Conservation (phyloP, 192 early-diverging fungal genomes). For the Dispira parvispora region DNA sequence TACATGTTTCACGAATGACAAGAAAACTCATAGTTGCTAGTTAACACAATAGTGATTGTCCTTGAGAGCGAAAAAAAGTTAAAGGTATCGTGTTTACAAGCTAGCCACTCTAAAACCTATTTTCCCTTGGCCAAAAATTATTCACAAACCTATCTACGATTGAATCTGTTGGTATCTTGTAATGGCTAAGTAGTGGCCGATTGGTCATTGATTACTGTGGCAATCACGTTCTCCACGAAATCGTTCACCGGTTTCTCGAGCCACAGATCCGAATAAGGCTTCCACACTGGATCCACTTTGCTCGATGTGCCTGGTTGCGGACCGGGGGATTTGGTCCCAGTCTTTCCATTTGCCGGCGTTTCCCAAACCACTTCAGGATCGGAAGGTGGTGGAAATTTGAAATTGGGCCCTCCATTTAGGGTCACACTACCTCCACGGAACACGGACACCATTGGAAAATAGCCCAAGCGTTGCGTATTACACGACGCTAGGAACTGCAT, state of each 20-base stretch:
- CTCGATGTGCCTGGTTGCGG: background rate
- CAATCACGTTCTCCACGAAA: too few relatives aligned
- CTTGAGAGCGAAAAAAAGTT: too few relatives aligned
- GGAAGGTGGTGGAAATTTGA: constrained; percentile 31
- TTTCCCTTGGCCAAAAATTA: too few relatives aligned
- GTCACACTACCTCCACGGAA: constrained; percentile 41
- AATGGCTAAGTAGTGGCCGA: too few relatives aligned
- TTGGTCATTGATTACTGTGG: too few relatives aligned
- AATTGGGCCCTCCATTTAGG: constrained; percentile 45
- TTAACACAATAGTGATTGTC: too few relatives aligned
- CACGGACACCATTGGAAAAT: constrained; percentile 44
- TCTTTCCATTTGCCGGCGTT: background rate
- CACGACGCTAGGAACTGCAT: background rate
- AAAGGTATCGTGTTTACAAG: too few relatives aligned
- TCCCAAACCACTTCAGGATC: constrained; percentile 15
- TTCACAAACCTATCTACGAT: too few relatives aligned
- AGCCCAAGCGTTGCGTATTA: constrained; percentile 21
- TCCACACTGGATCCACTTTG: background rate
- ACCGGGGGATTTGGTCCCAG: background rate
- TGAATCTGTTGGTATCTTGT: too few relatives aligned
- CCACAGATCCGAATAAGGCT: constrained; percentile 7
- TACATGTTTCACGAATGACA: too few relatives aligned
- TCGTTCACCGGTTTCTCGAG: background rate
- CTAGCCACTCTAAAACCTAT: too few relatives aligned
- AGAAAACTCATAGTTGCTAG: too few relatives aligned